These are phyloP conservation scores for Climacium dendroides DNA, from an alignment of 225 moss, liverwort and hornwort genomes.

Conservation along the genomic window DNA sequence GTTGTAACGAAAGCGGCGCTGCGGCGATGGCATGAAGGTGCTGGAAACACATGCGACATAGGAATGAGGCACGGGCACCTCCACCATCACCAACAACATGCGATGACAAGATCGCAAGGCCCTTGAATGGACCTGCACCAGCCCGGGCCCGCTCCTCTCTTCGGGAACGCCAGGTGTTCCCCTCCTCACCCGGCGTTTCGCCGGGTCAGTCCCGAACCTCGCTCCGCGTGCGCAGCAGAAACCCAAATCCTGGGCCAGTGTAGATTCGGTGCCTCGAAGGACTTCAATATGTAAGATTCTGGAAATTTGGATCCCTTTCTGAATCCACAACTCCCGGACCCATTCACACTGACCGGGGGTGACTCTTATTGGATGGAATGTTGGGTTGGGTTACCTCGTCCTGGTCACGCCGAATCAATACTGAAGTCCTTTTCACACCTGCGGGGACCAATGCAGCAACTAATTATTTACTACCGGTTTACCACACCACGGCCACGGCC, in stretches of 20 bases:
- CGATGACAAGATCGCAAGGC: background rate
- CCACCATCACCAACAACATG: background rate
- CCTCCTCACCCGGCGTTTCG: background rate
- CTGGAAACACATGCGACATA: background rate
- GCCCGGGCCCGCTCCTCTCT: background rate
- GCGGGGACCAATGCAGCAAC: no score
- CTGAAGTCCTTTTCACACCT: background rate
- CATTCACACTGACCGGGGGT: background rate
- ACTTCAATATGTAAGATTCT: background rate
- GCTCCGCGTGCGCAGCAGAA: background rate
- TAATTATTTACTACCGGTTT: background rate
- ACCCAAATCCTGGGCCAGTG: fast-evolving
- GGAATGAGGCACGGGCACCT: background rate
- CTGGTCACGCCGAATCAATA: background rate
- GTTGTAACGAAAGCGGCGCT: background rate
- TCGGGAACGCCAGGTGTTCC: background rate
- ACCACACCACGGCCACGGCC: no score
- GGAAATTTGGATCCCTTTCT: background rate
- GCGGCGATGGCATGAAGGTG: conserved; percentile 1
- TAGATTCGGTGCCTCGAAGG: background rate
- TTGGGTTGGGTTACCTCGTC: background rate
- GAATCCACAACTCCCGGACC: background rate
- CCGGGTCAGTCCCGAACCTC: background rate
- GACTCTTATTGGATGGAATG: background rate
- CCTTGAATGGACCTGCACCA: background rate